phyloP scores from a whole-genome alignment of 495 filamentous ascomycete species.

The Darksidea phi region DNA sequence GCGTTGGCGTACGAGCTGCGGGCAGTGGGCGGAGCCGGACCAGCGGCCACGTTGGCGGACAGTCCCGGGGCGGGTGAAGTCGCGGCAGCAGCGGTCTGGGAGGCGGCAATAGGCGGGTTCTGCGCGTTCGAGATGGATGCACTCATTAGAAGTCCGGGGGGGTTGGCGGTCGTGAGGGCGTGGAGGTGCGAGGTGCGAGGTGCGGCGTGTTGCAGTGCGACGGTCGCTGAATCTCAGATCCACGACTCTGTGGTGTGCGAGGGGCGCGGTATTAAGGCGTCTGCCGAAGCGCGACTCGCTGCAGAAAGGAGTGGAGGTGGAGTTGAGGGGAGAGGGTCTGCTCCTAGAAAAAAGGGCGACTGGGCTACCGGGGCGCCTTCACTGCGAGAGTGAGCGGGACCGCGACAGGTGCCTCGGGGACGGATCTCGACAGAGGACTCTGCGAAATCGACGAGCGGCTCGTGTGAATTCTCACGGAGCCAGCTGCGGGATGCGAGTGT shows the following conservation, averaged over 20 bases:
- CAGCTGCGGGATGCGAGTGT: conserved; percentile 26
- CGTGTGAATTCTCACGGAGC: conserved; percentile 19
- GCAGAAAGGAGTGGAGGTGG: conserved; percentile 19
- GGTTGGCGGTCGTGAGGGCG: conserved; percentile 6
- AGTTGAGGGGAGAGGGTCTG: conserved; percentile 9
- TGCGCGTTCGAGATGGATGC: conserved; percentile 45
- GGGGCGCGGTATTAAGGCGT: conserved; percentile 13
- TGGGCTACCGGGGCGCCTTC: conserved; percentile 21
- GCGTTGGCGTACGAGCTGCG: conserved; percentile 65
- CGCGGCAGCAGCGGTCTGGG: conserved; percentile 56
- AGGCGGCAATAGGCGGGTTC: conserved; percentile 52
- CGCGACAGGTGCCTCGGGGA: conserved; percentile 13
- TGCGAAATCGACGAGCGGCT: conserved; percentile 35
- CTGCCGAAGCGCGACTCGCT: conserved; percentile 10
- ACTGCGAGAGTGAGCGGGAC: conserved; percentile 15
- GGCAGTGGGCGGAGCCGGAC: conserved; percentile 58
- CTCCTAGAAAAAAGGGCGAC: conserved; percentile 22
- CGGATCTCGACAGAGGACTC: conserved; percentile 33
- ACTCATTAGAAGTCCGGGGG: conserved; percentile 44
- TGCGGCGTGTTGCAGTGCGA: conserved; percentile 7
- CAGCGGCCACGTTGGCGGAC: conserved; percentile 61
- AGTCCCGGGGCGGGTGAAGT: conserved; percentile 61
- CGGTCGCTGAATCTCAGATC: conserved; percentile 51
- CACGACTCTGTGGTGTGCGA: conserved; percentile 27
- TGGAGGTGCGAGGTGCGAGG: conserved; percentile 4